A percentile compares a stretch with the other conserved stretches of the same genome.
Evolutionary conservation across 306 rosid genomes (phyloP).

Genomic region (Geum urbanum): DNA sequence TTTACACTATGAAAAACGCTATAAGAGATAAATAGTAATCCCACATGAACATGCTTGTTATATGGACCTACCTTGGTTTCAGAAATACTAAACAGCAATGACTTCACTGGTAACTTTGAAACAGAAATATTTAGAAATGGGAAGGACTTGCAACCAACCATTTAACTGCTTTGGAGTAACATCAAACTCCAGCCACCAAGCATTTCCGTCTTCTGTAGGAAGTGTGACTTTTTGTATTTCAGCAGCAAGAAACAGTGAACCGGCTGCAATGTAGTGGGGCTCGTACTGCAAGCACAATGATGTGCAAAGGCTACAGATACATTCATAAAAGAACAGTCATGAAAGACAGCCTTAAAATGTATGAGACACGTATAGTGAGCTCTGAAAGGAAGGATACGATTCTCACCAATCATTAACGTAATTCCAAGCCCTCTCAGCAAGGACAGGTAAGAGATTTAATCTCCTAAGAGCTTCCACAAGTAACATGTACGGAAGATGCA

Average conservation of each 20-base stretch:
- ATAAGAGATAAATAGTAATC: neutral
- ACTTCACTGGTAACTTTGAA: constrained; percentile 1
- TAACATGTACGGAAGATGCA: constrained; percentile 43
- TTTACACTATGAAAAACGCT: neutral
- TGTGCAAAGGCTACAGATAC: constrained; percentile 39
- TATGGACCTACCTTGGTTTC: neutral
- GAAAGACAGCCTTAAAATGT: neutral
- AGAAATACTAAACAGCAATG: neutral
- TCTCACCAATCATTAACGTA: constrained; percentile 49
- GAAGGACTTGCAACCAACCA: constrained; percentile 27
- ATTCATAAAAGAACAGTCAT: constrained; percentile 12
- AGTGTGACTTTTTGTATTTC: constrained; percentile 39
- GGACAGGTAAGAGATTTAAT: constrained; percentile 30
- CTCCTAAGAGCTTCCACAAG: constrained; percentile 39
- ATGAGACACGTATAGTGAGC: neutral
- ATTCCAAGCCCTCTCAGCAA: constrained; percentile 52
- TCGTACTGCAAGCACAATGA: constrained; percentile 48
- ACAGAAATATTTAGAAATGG: neutral
- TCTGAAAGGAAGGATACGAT: neutral
- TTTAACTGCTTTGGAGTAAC: constrained; percentile 36
- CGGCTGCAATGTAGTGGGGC: constrained; percentile 50
- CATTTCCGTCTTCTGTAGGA: constrained; percentile 35
- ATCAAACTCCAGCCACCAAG: constrained; percentile 51
- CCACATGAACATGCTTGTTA: neutral
- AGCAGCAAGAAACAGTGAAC: constrained; percentile 50